Evolutionary conservation across 2,329 filamentous ascomycete genomes (phyloP), one percentile per base, ranked within the genome.

Genomic region (Calycina herbarum): DNA sequence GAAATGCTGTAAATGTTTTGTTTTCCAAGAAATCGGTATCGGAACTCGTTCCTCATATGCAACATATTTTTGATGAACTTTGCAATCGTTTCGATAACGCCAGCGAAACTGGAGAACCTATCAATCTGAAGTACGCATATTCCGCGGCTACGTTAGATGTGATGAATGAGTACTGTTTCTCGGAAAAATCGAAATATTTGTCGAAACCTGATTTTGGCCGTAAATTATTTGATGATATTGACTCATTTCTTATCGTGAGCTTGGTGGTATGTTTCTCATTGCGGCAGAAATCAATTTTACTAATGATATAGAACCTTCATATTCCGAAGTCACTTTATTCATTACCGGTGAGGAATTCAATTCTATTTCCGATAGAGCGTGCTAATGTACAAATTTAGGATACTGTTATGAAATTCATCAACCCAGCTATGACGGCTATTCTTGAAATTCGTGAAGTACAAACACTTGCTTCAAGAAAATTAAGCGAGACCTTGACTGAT

Each of bases 161-260:
- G 1, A 62, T 65, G 10, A 65, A 58, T 27, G 63, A 65, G n/a
- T 65, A 65, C 17, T 57, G 48, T 1, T 65, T 65, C n/a, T 59
- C 40, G 1, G 48, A 57, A 5, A 48, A 35, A 4, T 62, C 57
- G 27, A 54, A 58, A 8, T 35, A 45, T n/a, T 11, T 65, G 0
- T 31, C 57, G 20, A 27, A 38, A 5, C 51, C 6, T 5, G n/a
- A 64, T 24, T 67, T 67, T 15, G 35, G 24, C 45, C 24, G 33
- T 13, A 27, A 60, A 15, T 24, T 11, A 5, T 60, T 40, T 7
- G 33, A 40, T 29, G 33, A 27, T 60, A n/a, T 27, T 3, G n/a
- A 38, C 13, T 60, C 38, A 31, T 45, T 40, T 24, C 45, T 51
- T 1, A 24, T 51, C 3, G 20, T 51, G 1, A 51, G 45, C 45